Conservation (phyloP, 257 asterid species). For the Ophiorrhiza pumila region DNA sequence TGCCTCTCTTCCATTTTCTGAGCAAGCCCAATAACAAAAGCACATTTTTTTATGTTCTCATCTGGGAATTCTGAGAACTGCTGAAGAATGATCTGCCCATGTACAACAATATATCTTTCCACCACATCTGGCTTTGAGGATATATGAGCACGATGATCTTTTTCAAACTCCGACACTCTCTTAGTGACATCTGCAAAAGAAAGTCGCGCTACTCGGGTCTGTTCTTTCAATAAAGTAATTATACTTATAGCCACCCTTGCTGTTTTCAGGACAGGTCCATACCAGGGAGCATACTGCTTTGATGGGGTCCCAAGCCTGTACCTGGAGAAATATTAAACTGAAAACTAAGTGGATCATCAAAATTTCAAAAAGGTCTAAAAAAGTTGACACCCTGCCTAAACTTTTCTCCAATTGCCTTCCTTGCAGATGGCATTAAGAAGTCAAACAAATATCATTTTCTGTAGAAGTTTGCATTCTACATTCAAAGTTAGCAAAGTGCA, state of each 20-base stretch:
- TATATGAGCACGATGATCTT: conserved; percentile 66
- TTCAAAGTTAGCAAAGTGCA: neutral
- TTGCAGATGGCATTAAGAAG: neutral
- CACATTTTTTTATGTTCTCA: conserved; percentile 57
- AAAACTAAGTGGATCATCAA: neutral
- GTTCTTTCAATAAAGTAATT: conserved; percentile 75
- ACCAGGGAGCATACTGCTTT: conserved; percentile 93
- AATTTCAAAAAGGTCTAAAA: neutral
- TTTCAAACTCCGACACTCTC: conserved; percentile 56
- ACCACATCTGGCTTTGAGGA: conserved; percentile 57
- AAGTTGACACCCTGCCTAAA: neutral
- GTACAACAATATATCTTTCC: conserved; percentile 86
- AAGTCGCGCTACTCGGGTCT: conserved; percentile 71
- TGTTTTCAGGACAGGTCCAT: conserved; percentile 72
- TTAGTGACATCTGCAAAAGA: conserved; percentile 77
- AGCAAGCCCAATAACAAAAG: conserved; percentile 66
- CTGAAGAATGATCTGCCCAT: conserved; percentile 92
- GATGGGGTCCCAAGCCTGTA: conserved; percentile 93
- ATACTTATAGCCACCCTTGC: conserved; percentile 72
- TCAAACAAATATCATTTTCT: neutral
- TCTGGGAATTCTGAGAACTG: conserved; percentile 88
- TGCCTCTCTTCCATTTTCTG: conserved; percentile 89
- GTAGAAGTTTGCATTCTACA: too few relatives aligned
- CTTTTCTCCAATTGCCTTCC: neutral
- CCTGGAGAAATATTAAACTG: conserved; percentile 45